These are phyloP conservation scores for Torulaspora globosa DNA, from an alignment of 1,139 yeast genomes.

Conservation along the genomic window DNA sequence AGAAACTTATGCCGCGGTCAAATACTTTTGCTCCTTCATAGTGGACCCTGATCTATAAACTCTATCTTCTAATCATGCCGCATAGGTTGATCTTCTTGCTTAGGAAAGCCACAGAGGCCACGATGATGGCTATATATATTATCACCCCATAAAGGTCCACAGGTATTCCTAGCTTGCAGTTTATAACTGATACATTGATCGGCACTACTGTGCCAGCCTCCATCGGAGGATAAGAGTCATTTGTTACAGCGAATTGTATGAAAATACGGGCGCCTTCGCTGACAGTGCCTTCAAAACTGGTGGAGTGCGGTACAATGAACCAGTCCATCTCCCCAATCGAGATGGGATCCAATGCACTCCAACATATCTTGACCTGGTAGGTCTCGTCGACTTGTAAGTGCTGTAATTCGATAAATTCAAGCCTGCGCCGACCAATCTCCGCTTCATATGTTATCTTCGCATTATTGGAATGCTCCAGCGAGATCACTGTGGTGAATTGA, in stretches of 20 bases:
- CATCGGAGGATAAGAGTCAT: slow-evolving; percentile 22
- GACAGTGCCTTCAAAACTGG: slow-evolving; percentile 14
- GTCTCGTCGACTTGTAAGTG: slow-evolving; percentile 18
- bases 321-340: slow-evolving; percentile 15
- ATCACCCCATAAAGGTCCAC: slow-evolving; percentile 26
- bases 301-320: slow-evolving; percentile 18
- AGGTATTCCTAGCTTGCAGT: slow-evolving; percentile 25
- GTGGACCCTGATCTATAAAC: slow-evolving; percentile 40
- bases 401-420: slow-evolving; percentile 16
- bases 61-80: slow-evolving; percentile 8
- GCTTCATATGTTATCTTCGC: slow-evolving; percentile 10
- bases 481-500: slow-evolving; percentile 10
- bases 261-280: slow-evolving; percentile 18
- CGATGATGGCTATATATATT: slow-evolving; percentile 15
- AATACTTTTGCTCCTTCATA: slow-evolving; percentile 66
- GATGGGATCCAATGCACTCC: slow-evolving; percentile 27
- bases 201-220: slow-evolving; percentile 15
- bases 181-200: slow-evolving; percentile 23
- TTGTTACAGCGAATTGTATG: slow-evolving; percentile 13
- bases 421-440: neutral
- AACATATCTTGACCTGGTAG: slow-evolving; percentile 25
- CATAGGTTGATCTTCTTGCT: slow-evolving; percentile 14
- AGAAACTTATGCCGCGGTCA: slow-evolving; percentile 66
- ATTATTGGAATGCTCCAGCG: slow-evolving; percentile 12
- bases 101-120: slow-evolving; percentile 10